Base-by-base conservation (phyloP, 23 red algal genomes). In the Gracilaria domingensis region DNA sequence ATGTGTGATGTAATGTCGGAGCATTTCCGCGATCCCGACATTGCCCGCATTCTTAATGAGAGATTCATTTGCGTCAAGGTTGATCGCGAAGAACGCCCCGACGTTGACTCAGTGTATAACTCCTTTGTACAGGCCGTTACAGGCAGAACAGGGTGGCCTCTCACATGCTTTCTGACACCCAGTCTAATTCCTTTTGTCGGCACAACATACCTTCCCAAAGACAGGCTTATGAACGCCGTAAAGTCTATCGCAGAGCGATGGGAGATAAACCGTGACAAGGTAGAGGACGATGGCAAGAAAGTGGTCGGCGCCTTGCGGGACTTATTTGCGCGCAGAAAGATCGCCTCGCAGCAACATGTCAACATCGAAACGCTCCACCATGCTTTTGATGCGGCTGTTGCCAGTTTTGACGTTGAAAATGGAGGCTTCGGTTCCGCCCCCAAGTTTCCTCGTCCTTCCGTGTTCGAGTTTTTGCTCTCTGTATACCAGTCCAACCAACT, bases 21-120 rank as follows among this genome's bases (percentile, higher is more conserved):
- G 21, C 86, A 89, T 60, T 96, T 92, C 55, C 61, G 88, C n/a
- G 88, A 96, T 80, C 79, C 86, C 17, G 88, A 72, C 0, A 42
- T 96, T 37, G 94, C 94, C 12, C 11, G 12, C 4, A 34, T 96
- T 40, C 88, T 96, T 24, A 96, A 96, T 62, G 35, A 50, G 39
- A 69, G 50, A 18, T 96, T 96, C 66, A 84, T 96, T 47, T 84
- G 85, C 24, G 76, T 96, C 8, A 89, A 90, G 39, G 82, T 96
- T 56, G 94, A 96, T 69, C 86, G 94, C 58, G 94, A 96, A 75
- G 94, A 96, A 34, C 88, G 94, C 42, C 94, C 94, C 6, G 94
- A 96, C 32, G 94, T 96, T 21, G 94, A 96, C 36, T 85, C 80
- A 9, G 94, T 96, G 16, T 96, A 96, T 53, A 89, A 90, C 28